These are phyloP conservation scores for Aphanomyces stellatus DNA, from an alignment of 352 stramenopile genomes.

Conservation along the genomic window DNA sequence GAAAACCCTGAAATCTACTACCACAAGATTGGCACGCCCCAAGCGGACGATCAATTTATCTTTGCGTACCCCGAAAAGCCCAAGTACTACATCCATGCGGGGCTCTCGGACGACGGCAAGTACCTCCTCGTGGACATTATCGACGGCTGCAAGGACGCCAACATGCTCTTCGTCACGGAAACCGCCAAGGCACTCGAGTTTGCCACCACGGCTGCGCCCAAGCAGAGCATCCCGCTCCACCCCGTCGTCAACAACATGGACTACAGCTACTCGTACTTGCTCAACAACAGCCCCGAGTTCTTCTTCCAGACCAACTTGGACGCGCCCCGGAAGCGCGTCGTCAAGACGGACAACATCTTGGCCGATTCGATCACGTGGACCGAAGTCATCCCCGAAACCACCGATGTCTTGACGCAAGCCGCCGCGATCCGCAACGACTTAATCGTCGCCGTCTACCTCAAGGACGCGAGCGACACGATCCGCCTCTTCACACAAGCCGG, in stretches of 20 bases:
- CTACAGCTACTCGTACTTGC: constrained; percentile 68
- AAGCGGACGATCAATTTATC: constrained; percentile 63
- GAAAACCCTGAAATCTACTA: constrained; percentile 79
- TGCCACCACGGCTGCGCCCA: constrained; percentile 22
- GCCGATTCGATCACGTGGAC: constrained; percentile 40
- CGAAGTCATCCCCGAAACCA: constrained; percentile 62
- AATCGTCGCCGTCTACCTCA: constrained; percentile 70
- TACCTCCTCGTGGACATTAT: constrained; percentile 65
- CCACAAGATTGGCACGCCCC: constrained; percentile 57
- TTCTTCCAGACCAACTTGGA: constrained; percentile 84
- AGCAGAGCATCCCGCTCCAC: constrained; percentile 32
- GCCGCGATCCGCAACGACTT: constrained; percentile 54
- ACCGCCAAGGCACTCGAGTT: constrained; percentile 37
- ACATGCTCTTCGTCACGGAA: constrained; percentile 73
- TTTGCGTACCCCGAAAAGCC: constrained; percentile 68
- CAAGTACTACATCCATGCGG: constrained; percentile 48
- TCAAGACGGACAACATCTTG: constrained; percentile 29
- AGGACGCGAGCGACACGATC: constrained; percentile 73
- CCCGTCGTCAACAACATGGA: constrained; percentile 86
- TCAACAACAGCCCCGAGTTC: constrained; percentile 84
- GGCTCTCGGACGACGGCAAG: constrained; percentile 73
- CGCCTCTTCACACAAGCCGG: constrained; percentile 70
- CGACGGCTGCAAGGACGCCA: constrained; percentile 79
- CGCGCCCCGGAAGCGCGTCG: constrained; percentile 67
- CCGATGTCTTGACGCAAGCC: constrained; percentile 71